These are phyloP conservation scores for Pseudogymnoascus sp. DNA, from an alignment of 2,329 filamentous ascomycete genomes.

Conservation along the genomic window DNA sequence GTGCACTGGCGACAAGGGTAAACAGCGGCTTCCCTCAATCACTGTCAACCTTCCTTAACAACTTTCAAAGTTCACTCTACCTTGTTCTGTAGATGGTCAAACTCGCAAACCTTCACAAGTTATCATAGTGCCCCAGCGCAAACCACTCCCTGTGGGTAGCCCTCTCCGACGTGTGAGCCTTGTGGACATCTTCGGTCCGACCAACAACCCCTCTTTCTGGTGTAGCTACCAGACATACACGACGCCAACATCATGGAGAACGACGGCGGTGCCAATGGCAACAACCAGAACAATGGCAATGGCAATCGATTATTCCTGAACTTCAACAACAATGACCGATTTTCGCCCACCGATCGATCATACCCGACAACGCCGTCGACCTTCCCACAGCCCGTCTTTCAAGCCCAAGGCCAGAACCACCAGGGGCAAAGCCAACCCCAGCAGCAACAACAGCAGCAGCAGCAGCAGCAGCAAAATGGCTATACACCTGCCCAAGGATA, in stretches of 20 bases:
- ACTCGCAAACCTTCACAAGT: neutral
- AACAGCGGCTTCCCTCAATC: conserved; percentile 5
- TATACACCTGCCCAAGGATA: conserved; percentile 44
- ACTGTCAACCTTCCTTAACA: neutral
- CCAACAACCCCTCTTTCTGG: conserved; percentile 2
- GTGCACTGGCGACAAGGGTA: neutral
- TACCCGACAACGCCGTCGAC: conserved; percentile 90
- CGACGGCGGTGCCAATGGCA: conserved; percentile 18
- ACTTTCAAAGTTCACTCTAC: neutral
- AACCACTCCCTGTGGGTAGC: neutral
- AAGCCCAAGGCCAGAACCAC: conserved; percentile 24
- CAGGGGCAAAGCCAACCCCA: conserved; percentile 32
- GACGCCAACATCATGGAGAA: neutral
- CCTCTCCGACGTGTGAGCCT: neutral
- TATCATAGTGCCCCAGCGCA: conserved; percentile 1
- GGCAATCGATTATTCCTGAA: conserved; percentile 57
- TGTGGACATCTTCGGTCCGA: conserved; percentile 3
- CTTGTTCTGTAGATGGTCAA: conserved; percentile 2
- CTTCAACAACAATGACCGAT: conserved; percentile 57
- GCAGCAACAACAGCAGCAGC: conserved; percentile 23
- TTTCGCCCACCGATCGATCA: conserved; percentile 49
- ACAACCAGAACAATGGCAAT: conserved; percentile 21
- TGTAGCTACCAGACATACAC: neutral
- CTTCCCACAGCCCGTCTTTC: conserved; percentile 82
- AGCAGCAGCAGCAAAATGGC: conserved; percentile 33